phyloP scores from a whole-genome alignment of 805 yeast genomes.

The Wickerhamiella domercqiae region DNA sequence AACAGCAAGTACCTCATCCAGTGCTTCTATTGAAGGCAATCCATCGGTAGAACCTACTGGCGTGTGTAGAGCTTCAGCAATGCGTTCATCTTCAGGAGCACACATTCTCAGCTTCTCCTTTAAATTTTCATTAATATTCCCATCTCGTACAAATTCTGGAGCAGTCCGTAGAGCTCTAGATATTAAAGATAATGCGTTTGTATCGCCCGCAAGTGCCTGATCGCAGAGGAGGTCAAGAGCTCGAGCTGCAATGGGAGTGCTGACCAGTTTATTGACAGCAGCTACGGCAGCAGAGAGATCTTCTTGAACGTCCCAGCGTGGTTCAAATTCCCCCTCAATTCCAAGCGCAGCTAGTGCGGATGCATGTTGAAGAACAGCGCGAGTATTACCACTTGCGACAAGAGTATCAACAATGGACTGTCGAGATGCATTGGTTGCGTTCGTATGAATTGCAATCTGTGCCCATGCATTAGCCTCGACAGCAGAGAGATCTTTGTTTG shows the following conservation, averaged over 20 bases:
- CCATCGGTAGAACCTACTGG: neutral
- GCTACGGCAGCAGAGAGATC: constrained; percentile 6
- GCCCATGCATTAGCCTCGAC: constrained; percentile 6
- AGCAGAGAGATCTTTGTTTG: neutral
- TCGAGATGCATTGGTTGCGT: constrained; percentile 4
- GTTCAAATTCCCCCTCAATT: neutral
- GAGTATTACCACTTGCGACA: constrained; percentile 1
- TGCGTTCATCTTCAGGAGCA: neutral
- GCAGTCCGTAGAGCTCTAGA: neutral
- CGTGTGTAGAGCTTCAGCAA: neutral
- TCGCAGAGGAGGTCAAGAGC: neutral
- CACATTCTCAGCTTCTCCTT: neutral
- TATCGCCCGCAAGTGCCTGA: constrained; percentile 1
- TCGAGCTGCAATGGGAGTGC: constrained; percentile 3
- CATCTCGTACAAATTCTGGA: neutral
- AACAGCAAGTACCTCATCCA: neutral
- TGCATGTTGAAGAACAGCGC: constrained; percentile 6
- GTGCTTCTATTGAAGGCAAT: neutral
- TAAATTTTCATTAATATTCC: neutral
- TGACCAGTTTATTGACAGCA: constrained; percentile 9
- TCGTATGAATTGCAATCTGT: constrained; percentile 9
- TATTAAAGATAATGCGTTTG: neutral
- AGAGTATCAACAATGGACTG: constrained; percentile 9
- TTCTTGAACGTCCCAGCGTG: constrained; percentile 2
- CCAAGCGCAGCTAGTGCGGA: constrained; percentile 2